A percentile compares a stretch with the other conserved stretches of the same genome.
These are phyloP conservation scores for Trichoderma oligosporum DNA, from an alignment of 2,329 filamentous ascomycete species.

Conservation along the genomic window DNA sequence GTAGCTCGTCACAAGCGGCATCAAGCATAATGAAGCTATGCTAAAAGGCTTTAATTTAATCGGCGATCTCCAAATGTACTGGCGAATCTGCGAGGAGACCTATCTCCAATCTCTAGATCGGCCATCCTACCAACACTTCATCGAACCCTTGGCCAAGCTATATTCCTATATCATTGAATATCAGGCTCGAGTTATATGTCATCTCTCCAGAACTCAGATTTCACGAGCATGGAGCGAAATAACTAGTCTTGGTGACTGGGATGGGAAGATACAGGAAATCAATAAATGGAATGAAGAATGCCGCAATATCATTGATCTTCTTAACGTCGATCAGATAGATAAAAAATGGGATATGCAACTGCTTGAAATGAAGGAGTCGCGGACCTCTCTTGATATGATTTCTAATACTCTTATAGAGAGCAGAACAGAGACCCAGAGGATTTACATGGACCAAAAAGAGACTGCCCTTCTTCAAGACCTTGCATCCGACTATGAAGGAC, in stretches of 20 bases:
- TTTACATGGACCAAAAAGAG: background rate
- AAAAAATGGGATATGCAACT: background rate
- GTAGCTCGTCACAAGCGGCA: conserved; percentile 22
- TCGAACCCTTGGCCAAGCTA: background rate
- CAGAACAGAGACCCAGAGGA: background rate
- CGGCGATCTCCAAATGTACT: conserved; percentile 22
- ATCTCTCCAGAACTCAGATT: conserved; percentile 22
- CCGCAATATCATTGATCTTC: background rate
- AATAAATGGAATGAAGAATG: background rate
- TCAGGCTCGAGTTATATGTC: conserved; percentile 15
- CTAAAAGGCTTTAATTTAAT: conserved; percentile 24
- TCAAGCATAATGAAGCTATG: conserved; percentile 23
- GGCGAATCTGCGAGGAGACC: conserved; percentile 22
- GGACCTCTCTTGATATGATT: background rate
- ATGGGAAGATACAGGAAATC: conserved; percentile 3
- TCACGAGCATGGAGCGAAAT: conserved; percentile 20
- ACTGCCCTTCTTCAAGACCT: conserved; percentile 22
- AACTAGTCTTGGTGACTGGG: conserved; percentile 17
- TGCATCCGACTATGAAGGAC: conserved; percentile 26
- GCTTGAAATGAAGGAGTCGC: background rate
- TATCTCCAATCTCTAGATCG: background rate
- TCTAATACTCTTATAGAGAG: background rate
- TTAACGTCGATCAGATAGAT: background rate
- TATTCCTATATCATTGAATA: conserved; percentile 14
- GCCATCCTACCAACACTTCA: background rate